Evolutionary conservation across 2,329 filamentous ascomycete species (phyloP).

Genomic region (Phialemonium atrogriseum): DNA sequence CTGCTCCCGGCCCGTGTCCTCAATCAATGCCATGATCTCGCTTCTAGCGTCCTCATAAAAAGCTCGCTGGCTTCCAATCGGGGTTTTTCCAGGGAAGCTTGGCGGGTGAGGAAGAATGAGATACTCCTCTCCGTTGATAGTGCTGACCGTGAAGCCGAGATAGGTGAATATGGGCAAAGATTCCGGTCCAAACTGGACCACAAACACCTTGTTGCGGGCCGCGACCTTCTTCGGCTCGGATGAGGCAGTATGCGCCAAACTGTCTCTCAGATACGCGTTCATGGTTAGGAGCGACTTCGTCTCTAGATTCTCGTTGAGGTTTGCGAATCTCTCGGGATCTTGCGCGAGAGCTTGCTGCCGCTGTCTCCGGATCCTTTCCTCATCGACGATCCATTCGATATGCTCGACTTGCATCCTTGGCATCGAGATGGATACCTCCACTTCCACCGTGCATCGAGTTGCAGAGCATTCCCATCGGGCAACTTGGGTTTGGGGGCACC

Average conservation of each 20-base stretch:
- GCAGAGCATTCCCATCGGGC: slow-evolving; percentile 33
- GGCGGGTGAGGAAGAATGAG: slow-evolving; percentile 25
- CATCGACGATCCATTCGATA: slow-evolving; percentile 36
- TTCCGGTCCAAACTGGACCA: slow-evolving; percentile 42
- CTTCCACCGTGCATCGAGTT: slow-evolving; percentile 28
- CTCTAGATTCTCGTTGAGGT: slow-evolving; percentile 30
- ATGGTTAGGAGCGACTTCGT: slow-evolving; percentile 35
- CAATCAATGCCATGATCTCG: slow-evolving; percentile 34
- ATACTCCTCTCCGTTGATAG: slow-evolving; percentile 28
- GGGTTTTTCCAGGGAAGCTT: slow-evolving; percentile 24
- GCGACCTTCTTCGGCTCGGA: slow-evolving; percentile 35
- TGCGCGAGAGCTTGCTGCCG: slow-evolving; percentile 28
- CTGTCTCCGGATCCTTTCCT: slow-evolving; percentile 31
- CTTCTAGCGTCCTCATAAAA: slow-evolving; percentile 41
- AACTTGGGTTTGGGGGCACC: slow-evolving; percentile 28
- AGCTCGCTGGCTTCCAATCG: slow-evolving; percentile 32
- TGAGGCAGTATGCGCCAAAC: slow-evolving; percentile 29
- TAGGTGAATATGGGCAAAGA: slow-evolving; percentile 39
- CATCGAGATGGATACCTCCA: slow-evolving; percentile 39
- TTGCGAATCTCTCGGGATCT: slow-evolving; percentile 40
- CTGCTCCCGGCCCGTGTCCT: slow-evolving; percentile 20
- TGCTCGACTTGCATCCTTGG: slow-evolving; percentile 37
- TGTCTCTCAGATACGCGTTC: slow-evolving; percentile 43
- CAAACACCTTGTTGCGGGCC: slow-evolving; percentile 48
- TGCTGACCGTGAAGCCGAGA: slow-evolving; percentile 37